A percentile compares a stretch with the other conserved stretches of the same genome.
Conservation (phyloP, 305 asterid species). For the Euphrasia arctica region DNA sequence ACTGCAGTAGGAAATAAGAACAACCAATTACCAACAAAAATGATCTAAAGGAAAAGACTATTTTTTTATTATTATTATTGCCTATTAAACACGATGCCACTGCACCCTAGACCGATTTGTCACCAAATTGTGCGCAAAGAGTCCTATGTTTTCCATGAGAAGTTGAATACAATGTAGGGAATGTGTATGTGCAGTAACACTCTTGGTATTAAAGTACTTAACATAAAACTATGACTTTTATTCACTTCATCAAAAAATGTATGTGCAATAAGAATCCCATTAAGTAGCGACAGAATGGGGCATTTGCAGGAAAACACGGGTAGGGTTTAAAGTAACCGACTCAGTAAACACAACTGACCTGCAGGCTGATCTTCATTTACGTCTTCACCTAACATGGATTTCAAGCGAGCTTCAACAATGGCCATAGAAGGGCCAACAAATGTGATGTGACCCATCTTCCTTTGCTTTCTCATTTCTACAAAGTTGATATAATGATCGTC, state of each 20-base stretch:
- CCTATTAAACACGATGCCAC: conserved; percentile 1
- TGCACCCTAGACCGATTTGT: neutral
- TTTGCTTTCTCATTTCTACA: conserved; percentile 87
- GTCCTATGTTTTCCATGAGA: no score
- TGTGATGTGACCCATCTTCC: conserved; percentile 99
- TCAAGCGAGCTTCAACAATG: conserved; percentile 65
- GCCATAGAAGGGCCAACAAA: conserved; percentile 83
- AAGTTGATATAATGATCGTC: conserved; percentile 7
- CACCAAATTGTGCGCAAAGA: no score
- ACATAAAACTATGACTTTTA: neutral
- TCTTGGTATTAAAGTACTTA: neutral
- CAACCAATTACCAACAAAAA: conserved; percentile 8
- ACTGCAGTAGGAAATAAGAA: conserved; percentile 35
- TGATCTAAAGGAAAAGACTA: neutral
- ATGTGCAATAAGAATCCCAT: neutral
- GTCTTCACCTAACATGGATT: conserved; percentile 49
- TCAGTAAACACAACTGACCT: conserved; percentile 38
- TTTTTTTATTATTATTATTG: neutral
- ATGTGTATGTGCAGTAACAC: no score
- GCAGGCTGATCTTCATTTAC: conserved; percentile 38
- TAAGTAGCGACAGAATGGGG: neutral
- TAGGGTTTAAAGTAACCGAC: neutral
- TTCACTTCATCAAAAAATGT: neutral
- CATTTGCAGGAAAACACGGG: neutral
- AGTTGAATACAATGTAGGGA: no score